These are phyloP conservation scores for Naematelia encephala DNA, from an alignment of 768 basidiomycete genomes.

Conservation along the genomic window DNA sequence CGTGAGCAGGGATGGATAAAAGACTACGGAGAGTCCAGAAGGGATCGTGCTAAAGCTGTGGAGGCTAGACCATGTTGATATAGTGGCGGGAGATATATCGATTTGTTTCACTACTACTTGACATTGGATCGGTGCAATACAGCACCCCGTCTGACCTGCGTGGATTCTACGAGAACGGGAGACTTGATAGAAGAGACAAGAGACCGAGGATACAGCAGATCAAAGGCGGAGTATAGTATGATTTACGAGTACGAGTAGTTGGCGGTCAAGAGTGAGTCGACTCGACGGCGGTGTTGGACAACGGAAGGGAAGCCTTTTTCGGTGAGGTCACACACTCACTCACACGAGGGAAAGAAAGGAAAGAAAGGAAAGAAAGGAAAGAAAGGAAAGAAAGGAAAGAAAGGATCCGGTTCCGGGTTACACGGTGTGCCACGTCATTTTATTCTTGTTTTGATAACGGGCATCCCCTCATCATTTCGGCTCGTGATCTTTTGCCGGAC, in stretches of 20 bases:
- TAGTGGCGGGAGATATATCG: neutral
- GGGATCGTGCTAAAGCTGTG: neutral
- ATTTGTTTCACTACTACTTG: neutral
- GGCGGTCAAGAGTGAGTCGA: too few relatives aligned
- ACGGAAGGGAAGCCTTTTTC: neutral
- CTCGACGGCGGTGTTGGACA: neutral
- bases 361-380: too few relatives aligned
- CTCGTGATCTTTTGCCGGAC: neutral
- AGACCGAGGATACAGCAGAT: too few relatives aligned
- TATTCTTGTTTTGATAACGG: neutral
- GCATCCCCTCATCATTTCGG: neutral
- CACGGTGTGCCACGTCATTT: neutral
- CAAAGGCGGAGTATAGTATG: too few relatives aligned
- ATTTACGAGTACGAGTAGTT: too few relatives aligned
- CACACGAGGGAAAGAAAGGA: too few relatives aligned
- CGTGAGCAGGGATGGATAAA: too few relatives aligned
- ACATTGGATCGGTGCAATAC: neutral
- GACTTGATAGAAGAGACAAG: too few relatives aligned
- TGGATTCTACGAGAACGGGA: too few relatives aligned
- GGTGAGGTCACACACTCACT: neutral
- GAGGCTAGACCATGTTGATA: neutral
- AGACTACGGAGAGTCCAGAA: neutral
- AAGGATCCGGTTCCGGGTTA: too few relatives aligned
- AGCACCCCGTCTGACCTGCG: too few relatives aligned
- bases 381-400: too few relatives aligned